These are phyloP conservation scores for Colletotrichum simmondsii DNA, from an alignment of 2,329 filamentous ascomycete species.

Conservation along the genomic window DNA sequence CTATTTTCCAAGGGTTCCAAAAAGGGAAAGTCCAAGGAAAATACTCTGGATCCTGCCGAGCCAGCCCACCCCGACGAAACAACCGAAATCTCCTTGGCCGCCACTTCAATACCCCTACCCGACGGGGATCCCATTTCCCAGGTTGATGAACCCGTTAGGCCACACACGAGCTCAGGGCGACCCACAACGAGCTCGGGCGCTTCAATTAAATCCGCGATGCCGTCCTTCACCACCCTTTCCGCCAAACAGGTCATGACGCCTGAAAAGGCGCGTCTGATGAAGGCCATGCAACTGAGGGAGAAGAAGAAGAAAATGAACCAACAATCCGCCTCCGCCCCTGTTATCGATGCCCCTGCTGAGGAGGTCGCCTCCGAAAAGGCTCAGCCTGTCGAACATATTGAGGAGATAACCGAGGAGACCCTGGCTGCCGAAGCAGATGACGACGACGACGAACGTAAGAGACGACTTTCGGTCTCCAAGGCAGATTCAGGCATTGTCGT, in stretches of 20 bases:
- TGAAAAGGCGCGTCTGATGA: conserved; percentile 93
- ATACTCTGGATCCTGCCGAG: conserved; percentile 42
- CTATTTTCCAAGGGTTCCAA: conserved; percentile 69
- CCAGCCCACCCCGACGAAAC: conserved; percentile 47
- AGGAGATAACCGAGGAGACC: conserved; percentile 37
- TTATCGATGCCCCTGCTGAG: conserved; percentile 40
- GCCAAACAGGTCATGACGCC: conserved; percentile 73
- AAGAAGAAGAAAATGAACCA: conserved; percentile 70
- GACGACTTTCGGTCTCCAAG: conserved; percentile 53
- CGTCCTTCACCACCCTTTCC: conserved; percentile 46
- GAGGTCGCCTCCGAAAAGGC: conserved; percentile 30
- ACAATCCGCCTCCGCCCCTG: conserved; percentile 41
- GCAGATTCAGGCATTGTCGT: conserved; percentile 67
- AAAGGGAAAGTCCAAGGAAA: conserved; percentile 56
- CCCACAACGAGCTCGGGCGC: conserved; percentile 58
- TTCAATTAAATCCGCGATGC: conserved; percentile 51
- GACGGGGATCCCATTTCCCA: conserved; percentile 43
- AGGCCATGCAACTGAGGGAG: conserved; percentile 89
- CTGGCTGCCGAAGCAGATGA: conserved; percentile 38
- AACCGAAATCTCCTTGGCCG: conserved; percentile 47
- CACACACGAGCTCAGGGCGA: conserved; percentile 48
- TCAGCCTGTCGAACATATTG: conserved; percentile 35
- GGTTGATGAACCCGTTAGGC: conserved; percentile 42
- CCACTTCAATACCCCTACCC: conserved; percentile 48
- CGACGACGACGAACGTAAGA: conserved; percentile 38